phyloP scores from a whole-genome alignment of 2,329 filamentous ascomycete species.

The Botryosphaeria dothidea region DNA sequence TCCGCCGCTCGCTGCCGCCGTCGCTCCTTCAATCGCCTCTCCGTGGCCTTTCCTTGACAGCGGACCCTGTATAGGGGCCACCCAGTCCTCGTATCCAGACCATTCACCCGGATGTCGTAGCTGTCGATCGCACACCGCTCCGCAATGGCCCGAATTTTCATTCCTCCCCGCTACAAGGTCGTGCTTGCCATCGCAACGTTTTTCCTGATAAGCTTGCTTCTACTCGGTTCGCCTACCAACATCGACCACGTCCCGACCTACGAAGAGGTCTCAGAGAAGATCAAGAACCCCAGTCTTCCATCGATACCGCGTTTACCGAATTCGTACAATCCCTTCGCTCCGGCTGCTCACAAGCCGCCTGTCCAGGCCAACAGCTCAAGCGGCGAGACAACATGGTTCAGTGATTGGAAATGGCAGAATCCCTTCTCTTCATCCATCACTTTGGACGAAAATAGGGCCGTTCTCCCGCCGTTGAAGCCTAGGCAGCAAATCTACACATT shows the following conservation, averaged over 20 bases:
- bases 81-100: background rate
- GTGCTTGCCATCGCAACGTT: constrained; percentile 40
- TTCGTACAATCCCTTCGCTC: constrained; percentile 65
- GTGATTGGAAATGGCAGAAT: constrained; percentile 85
- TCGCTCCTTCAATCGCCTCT: background rate
- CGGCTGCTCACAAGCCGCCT: constrained; percentile 68
- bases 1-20: background rate
- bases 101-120: constrained; percentile 6
- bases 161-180: constrained; percentile 42
- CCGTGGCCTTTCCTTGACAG: background rate
- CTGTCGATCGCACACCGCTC: constrained; percentile 3
- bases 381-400: constrained; percentile 81
- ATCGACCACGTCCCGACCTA: constrained; percentile 39
- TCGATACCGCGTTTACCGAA: constrained; percentile 36
- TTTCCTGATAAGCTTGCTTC: constrained; percentile 33
- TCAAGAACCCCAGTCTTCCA: constrained; percentile 37
- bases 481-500: constrained; percentile 86
- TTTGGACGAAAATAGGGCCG: constrained; percentile 77
- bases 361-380: constrained; percentile 76
- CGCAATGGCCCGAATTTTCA: constrained; percentile 11
- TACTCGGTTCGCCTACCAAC: constrained; percentile 39
- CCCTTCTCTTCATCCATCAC: constrained; percentile 82
- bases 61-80: constrained; percentile 10
- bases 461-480: constrained; percentile 73
- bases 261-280: constrained; percentile 37